These are phyloP conservation scores for Mucuna pruriens DNA, from an alignment of 306 rosid species.

Conservation along the genomic window DNA sequence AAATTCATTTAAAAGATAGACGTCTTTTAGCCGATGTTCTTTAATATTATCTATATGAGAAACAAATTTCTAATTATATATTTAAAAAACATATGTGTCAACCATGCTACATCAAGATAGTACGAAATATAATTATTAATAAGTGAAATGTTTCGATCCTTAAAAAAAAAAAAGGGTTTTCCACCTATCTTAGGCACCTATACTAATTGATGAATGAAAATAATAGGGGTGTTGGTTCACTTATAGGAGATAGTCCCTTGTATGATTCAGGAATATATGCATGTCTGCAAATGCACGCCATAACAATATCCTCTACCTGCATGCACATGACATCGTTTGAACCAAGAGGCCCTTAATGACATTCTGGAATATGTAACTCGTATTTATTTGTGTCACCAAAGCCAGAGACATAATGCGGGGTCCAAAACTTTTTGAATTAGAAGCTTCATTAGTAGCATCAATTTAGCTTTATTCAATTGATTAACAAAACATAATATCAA, in stretches of 20 bases:
- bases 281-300: slow-evolving; percentile 34
- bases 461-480: not conserved
- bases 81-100: too few species aligned
- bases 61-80: too few species aligned
- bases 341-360: slow-evolving; percentile 33
- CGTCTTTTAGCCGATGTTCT: too few species aligned
- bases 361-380: slow-evolving; percentile 40
- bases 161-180: not conserved
- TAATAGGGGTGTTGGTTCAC: not conserved
- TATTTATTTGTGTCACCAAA: slow-evolving; percentile 31
- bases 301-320: not conserved
- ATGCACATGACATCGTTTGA: slow-evolving; percentile 35
- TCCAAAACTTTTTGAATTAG: slow-evolving; percentile 30
- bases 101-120: too few species aligned
- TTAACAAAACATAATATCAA: slow-evolving; percentile 14
- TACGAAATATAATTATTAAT: not conserved
- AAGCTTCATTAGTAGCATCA: slow-evolving; percentile 31
- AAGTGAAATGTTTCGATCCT: not conserved
- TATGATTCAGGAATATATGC: slow-evolving; percentile 38
- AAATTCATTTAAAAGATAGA: too few species aligned
- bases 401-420: slow-evolving; percentile 39
- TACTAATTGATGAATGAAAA: too few species aligned
- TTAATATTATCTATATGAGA: too few species aligned
- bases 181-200: too few species aligned
- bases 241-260: not conserved